Evolutionary conservation across 371 early-diverging fungal genomes (phyloP).

Genomic region (Fennellomyces sp.): DNA sequence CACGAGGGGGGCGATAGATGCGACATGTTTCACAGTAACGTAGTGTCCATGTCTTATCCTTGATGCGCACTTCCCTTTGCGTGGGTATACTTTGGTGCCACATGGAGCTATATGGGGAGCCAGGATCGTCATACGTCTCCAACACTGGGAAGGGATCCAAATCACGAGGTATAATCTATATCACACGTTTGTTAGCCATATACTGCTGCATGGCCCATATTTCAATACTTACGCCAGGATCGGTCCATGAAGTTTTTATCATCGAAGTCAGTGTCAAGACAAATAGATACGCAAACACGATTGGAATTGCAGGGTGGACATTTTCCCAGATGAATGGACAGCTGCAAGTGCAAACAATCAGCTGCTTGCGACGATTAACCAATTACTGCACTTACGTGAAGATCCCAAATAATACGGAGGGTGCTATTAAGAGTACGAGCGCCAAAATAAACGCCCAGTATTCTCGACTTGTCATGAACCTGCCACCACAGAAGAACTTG

Average conservation of each 20-base stretch:
- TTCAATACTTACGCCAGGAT: constrained; percentile 76
- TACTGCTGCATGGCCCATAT: not conserved
- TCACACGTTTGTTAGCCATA: not conserved
- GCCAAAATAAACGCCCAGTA: constrained; percentile 72
- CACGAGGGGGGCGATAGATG: constrained; percentile 89
- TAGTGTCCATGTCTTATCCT: constrained; percentile 63
- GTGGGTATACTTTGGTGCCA: constrained; percentile 10
- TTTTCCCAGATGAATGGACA: constrained; percentile 75
- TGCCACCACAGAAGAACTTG: constrained; percentile 68
- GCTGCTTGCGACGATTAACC: too few relatives aligned
- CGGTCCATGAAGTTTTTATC: constrained; percentile 85
- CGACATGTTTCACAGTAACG: constrained; percentile 92
- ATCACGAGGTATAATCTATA: constrained; percentile 12
- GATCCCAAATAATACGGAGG: constrained; percentile 69
- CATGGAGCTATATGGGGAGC: constrained; percentile 4
- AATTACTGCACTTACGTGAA: constrained; percentile 56
- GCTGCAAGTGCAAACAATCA: too few relatives aligned
- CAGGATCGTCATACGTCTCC: constrained; percentile 1
- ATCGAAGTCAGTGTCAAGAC: constrained; percentile 71
- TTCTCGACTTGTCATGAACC: constrained; percentile 71
- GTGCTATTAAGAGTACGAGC: constrained; percentile 61
- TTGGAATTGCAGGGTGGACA: constrained; percentile 67
- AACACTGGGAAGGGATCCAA: constrained; percentile 7
- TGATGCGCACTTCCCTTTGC: constrained; percentile 40
- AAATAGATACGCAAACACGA: constrained; percentile 76